A percentile compares a stretch with the other conserved stretches of the same genome.
These are phyloP conservation scores for Chondrus crispus DNA, from an alignment of 23 red algal genomes.

Conservation along the genomic window DNA sequence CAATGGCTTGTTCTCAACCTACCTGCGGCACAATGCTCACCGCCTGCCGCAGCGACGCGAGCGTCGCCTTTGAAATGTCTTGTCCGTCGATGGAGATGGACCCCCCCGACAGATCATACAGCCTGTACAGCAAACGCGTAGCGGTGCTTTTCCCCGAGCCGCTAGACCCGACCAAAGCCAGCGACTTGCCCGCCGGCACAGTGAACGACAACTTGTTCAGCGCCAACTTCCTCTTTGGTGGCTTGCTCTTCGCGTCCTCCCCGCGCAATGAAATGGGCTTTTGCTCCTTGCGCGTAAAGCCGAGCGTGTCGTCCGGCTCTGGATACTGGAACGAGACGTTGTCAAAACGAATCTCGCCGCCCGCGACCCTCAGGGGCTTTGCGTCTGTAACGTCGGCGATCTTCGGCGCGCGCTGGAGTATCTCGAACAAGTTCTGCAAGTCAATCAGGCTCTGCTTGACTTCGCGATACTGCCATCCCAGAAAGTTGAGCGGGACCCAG, in stretches of 20 bases:
- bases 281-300: background rate
- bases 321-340: conserved; percentile 92
- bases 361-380: conserved; percentile 26
- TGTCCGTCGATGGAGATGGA: conserved; percentile 95
- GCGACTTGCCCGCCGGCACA: conserved; percentile 73
- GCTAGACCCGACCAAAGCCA: conserved; percentile 85
- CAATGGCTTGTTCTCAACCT: background rate
- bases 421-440: conserved; percentile 90
- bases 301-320: conserved; percentile 34
- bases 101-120: conserved; percentile 84
- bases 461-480: conserved; percentile 99
- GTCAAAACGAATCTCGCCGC: conserved; percentile 86
- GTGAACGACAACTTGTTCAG: conserved; percentile 66
- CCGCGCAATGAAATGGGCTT: background rate
- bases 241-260: background rate
- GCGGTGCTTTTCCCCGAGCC: conserved; percentile 93
- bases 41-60: conserved; percentile 62
- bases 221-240: background rate
- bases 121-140: conserved; percentile 65
- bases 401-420: conserved; percentile 42
- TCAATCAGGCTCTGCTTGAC: conserved; percentile 91
- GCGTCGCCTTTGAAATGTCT: conserved; percentile 68
- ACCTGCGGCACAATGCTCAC: conserved; percentile 94
- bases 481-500: conserved; percentile 91
- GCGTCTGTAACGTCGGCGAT: conserved; percentile 72